Conservation (phyloP, 2,329 filamentous ascomycete species). For the Paraphoma sp. region DNA sequence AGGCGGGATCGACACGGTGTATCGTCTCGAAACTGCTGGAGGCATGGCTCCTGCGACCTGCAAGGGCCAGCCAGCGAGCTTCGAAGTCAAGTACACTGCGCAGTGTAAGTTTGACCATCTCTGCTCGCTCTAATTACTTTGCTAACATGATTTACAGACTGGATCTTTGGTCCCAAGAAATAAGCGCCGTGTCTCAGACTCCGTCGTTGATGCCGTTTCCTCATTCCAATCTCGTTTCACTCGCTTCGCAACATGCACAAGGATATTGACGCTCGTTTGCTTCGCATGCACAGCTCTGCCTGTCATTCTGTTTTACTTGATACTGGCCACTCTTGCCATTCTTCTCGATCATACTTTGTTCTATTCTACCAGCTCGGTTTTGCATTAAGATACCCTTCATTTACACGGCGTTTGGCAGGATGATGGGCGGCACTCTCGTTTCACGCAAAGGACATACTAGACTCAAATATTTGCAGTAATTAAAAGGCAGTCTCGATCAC, state of each 20-base stretch:
- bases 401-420: not conserved
- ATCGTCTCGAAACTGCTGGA: slow-evolving; percentile 57
- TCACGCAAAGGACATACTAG: not conserved
- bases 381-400: slow-evolving; percentile 20
- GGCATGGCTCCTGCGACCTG: slow-evolving; percentile 52
- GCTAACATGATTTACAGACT: slow-evolving; percentile 37
- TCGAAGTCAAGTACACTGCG: slow-evolving; percentile 54
- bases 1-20: slow-evolving; percentile 54
- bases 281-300: not conserved
- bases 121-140: not conserved
- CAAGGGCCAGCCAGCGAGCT: slow-evolving; percentile 34
- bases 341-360: not conserved
- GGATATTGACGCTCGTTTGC: not conserved
- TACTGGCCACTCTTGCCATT: slow-evolving; percentile 1
- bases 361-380: not conserved
- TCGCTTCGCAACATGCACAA: not conserved
- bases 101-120: slow-evolving; percentile 24
- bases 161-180: slow-evolving; percentile 50
- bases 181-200: slow-evolving; percentile 16
- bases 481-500: not conserved
- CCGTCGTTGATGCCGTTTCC: not conserved
- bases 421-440: not conserved
- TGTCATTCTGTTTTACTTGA: not conserved
- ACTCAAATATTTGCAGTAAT: not conserved
- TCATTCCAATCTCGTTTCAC: not conserved